phyloP scores from a whole-genome alignment of 2,329 filamentous ascomycete species.

The Sclerotinia sclerotiorum region DNA sequence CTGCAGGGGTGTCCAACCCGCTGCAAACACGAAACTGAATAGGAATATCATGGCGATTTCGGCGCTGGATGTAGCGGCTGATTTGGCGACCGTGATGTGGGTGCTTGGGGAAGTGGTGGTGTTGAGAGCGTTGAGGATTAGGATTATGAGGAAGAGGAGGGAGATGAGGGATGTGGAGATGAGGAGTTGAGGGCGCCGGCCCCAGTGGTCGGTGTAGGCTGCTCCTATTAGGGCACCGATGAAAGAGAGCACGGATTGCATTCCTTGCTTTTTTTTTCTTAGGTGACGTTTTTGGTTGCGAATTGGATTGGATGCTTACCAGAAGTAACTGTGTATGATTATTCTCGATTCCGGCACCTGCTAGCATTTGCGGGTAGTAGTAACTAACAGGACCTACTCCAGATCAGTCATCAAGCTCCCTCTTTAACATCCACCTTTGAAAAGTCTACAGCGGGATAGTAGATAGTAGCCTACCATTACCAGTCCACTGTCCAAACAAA shows the following conservation, averaged over 20 bases:
- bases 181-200: conserved; percentile 46
- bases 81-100: conserved; percentile 16
- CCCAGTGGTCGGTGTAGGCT: conserved; percentile 33
- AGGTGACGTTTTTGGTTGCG: neutral
- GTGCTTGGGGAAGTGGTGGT: conserved; percentile 44
- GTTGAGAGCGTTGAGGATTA: conserved; percentile 47
- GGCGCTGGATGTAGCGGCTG: conserved; percentile 44
- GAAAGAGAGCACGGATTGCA: conserved; percentile 39
- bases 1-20: conserved; percentile 53
- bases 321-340: conserved; percentile 45
- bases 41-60: conserved; percentile 54
- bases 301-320: neutral
- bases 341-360: conserved; percentile 35
- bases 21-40: conserved; percentile 53
- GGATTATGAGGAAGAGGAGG: conserved; percentile 19
- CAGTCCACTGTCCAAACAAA: conserved; percentile 37
- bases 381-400: conserved; percentile 24
- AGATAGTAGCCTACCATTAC: conserved; percentile 40
- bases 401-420: neutral
- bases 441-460: no score
- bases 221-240: conserved; percentile 40
- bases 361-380: conserved; percentile 35
- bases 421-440: fast-evolving
- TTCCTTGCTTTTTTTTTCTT: conserved; percentile 42
- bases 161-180: conserved; percentile 42